Percentiles rank a stretch among this genome's conserved stretches.
These are phyloP conservation scores for Hericium coralloides DNA, from an alignment of 768 basidiomycete species.

Conservation along the genomic window DNA sequence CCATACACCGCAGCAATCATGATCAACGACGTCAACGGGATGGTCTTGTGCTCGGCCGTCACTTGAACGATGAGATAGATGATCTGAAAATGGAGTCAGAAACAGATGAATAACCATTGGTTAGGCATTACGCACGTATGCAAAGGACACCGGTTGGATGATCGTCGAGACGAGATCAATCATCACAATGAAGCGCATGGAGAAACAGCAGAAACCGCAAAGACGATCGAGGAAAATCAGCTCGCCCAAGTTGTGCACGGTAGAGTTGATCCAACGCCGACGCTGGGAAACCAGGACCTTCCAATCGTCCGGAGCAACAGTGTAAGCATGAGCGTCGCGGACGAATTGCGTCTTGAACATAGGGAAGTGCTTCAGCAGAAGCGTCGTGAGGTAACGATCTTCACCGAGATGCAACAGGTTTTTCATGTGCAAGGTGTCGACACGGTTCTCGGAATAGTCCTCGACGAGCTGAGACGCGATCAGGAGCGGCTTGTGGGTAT, in stretches of 20 bases:
- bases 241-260: conserved; percentile 93
- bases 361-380: conserved; percentile 94
- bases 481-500: conserved; percentile 91
- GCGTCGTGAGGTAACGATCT: conserved; percentile 96
- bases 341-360: conserved; percentile 92
- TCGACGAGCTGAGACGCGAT: conserved; percentile 85
- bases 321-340: conserved; percentile 88
- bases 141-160: conserved; percentile 79
- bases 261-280: conserved; percentile 99
- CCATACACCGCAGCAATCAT: conserved; percentile 95
- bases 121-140: conserved; percentile 59
- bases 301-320: conserved; percentile 95
- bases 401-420: conserved; percentile 96
- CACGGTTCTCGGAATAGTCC: conserved; percentile 93
- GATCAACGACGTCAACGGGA: conserved; percentile 78
- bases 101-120: background rate
- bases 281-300: conserved; percentile 89
- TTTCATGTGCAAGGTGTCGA: conserved; percentile 98
- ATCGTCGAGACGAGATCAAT: conserved; percentile 88
- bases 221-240: conserved; percentile 85
- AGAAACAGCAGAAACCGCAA: conserved; percentile 98
- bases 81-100: conserved; percentile 42
- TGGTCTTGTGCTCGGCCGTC: conserved; percentile 49
- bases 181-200: conserved; percentile 97
- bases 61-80: conserved; percentile 83